Conservation (phyloP, 805 yeast species). For the Metschnikowia proteae region DNA sequence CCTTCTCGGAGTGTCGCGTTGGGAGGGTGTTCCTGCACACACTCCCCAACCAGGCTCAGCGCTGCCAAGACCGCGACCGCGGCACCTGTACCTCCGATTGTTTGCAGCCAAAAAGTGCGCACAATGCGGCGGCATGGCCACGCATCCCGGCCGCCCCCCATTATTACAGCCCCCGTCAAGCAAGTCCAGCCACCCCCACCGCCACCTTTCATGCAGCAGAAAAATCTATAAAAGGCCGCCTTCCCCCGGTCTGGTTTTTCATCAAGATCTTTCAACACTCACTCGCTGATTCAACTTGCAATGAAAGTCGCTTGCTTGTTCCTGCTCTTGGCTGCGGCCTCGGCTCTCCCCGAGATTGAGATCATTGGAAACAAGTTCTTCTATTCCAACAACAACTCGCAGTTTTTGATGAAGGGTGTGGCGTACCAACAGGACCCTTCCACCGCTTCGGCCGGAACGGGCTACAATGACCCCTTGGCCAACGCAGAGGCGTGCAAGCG, state of each 20-base stretch:
- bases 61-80: background rate
- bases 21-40: too few species aligned
- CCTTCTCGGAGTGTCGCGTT: too few species aligned
- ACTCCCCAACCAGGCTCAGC: background rate
- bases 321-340: conserved; percentile 21
- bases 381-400: conserved; percentile 65
- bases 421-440: conserved; percentile 71
- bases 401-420: conserved; percentile 71
- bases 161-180: too few species aligned
- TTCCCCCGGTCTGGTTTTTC: too few species aligned
- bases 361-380: conserved; percentile 74
- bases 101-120: background rate
- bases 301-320: conserved; percentile 26
- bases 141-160: too few species aligned
- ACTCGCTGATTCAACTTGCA: conserved; percentile 1
- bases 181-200: too few species aligned
- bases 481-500: conserved; percentile 58
- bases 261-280: background rate
- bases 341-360: conserved; percentile 44
- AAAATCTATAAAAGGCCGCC: too few species aligned
- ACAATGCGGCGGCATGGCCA: background rate
- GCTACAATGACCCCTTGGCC: conserved; percentile 69
- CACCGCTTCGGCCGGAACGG: conserved; percentile 28
- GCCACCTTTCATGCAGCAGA: too few species aligned
- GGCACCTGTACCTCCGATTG: background rate